Conservation (phyloP, 371 early-diverging fungal genomes). For the Synchytrium microbalum region DNA sequence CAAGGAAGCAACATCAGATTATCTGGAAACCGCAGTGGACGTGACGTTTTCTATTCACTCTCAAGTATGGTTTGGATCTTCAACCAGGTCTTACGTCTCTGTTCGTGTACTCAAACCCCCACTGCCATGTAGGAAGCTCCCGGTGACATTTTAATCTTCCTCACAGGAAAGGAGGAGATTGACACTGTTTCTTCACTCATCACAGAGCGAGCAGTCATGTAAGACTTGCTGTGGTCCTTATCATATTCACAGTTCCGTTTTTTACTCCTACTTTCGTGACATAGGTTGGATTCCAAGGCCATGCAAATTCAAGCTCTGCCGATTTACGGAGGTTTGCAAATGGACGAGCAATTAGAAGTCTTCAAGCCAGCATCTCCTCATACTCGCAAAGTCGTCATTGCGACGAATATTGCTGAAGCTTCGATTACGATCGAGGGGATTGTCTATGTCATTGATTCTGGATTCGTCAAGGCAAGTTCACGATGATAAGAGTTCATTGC, state of each 20-base stretch:
- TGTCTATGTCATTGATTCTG: conserved; percentile 77
- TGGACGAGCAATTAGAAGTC: conserved; percentile 54
- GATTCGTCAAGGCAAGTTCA: conserved; percentile 69
- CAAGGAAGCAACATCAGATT: conserved; percentile 47
- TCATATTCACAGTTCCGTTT: neutral
- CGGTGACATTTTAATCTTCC: conserved; percentile 79
- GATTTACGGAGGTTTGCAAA: conserved; percentile 66
- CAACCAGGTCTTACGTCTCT: no score
- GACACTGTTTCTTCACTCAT: conserved; percentile 46
- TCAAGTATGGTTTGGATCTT: conserved; percentile 23
- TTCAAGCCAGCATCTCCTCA: conserved; percentile 56
- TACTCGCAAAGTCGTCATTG: conserved; percentile 64
- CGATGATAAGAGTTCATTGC: neutral
- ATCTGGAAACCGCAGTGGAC: conserved; percentile 53
- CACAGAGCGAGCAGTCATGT: conserved; percentile 49
- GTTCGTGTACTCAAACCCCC: no score
- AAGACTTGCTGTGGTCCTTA: conserved; percentile 14
- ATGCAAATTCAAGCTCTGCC: conserved; percentile 48
- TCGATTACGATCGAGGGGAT: conserved; percentile 81
- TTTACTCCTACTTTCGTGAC: conserved; percentile 1
- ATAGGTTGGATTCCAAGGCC: neutral
- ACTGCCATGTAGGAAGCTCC: conserved; percentile 34
- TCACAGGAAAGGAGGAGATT: conserved; percentile 82
- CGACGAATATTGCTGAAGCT: conserved; percentile 71
- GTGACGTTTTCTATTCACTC: conserved; percentile 60